Evolutionary conservation across 1,284 basidiomycete genomes (phyloP).

Genomic region (Neonothopanus nambi): DNA sequence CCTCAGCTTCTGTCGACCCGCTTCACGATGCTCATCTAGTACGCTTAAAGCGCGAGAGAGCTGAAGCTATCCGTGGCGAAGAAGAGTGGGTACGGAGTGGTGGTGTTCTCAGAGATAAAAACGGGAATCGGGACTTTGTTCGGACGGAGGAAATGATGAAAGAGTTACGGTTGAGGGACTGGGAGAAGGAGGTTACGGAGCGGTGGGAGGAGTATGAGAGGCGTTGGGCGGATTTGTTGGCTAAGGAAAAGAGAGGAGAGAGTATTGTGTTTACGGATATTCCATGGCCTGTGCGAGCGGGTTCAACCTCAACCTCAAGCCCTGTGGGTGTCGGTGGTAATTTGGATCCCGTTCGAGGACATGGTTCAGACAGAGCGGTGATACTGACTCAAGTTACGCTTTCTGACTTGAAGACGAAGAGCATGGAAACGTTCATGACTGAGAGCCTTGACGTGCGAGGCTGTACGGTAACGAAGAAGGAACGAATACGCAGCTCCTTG

Average conservation of each 20-base stretch:
- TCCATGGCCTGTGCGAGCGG: constrained; percentile 51
- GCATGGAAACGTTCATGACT: constrained; percentile 56
- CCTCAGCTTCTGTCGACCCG: no score
- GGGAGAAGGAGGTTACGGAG: constrained; percentile 34
- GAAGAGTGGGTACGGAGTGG: no score
- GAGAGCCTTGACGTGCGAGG: constrained; percentile 44
- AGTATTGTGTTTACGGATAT: constrained; percentile 43
- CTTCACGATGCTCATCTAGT: no score
- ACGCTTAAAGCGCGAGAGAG: no score
- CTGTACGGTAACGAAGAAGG: constrained; percentile 45
- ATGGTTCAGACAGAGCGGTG: constrained; percentile 5
- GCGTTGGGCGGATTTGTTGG: constrained; percentile 41
- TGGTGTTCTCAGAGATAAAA: no score
- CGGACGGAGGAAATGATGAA: constrained; percentile 46
- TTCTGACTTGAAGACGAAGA: constrained; percentile 41
- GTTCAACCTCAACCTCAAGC: constrained; percentile 66
- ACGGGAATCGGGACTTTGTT: no score
- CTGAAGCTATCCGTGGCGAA: no score
- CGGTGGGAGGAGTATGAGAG: constrained; percentile 53
- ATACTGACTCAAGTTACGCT: constrained; percentile 18
- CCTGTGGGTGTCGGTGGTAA: no score
- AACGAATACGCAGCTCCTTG: constrained; percentile 58
- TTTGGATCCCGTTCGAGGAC: constrained; percentile 13
- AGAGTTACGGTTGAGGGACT: constrained; percentile 42
- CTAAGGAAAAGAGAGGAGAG: neutral